Base-by-base conservation (phyloP, 768 basidiomycete genomes). In the Podaxis pistillaris region DNA sequence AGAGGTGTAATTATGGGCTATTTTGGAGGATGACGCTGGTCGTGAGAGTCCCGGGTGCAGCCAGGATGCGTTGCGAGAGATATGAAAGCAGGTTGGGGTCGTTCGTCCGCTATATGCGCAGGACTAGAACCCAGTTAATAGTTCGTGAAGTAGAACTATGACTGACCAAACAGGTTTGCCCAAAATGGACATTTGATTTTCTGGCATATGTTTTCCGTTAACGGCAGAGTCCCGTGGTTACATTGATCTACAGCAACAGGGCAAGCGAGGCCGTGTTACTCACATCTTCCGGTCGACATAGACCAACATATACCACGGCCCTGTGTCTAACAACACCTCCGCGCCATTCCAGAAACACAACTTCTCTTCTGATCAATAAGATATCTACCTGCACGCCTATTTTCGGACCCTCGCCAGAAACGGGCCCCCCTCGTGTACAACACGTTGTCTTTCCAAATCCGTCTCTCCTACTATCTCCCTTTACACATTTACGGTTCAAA, bases 361-460 rank as follows among this genome's bases (percentile, higher is more conserved):
- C 26, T 36, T 62, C 41, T 55, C 54, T 62, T 62, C 61, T 62
- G 55, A 62, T 62, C 61, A 62, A 37, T 28, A 24, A 41, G 33
- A 6, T 26, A 19, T 13, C 36, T 19, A 46, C 22, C 17, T 36
- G 22, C 22, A 22, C 44, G 7, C 54, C 54, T 40, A 62, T 56
- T 56, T 49, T 56, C 36, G 47, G 12, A 33, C 24, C 26, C 26
- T 40, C 11, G 24, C 56, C 41, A 44, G 56, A 57, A 46, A 57
- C 22, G 50, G 36, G n/a, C 61, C 61, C 61, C 51, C 61, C 61
- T 62, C 61, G 61, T 62, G 61, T 56, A 47, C 54, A 56, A 44
- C 61, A 62, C 61, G 61, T 56, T 56, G 61, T 50, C 55, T 62
- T 62, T 47, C 61, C 61, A 62, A 33, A 49, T 62, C 44, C 37